Evolutionary conservation across 352 stramenopile species (phyloP).

Genomic region (Pythium phragmiticola): DNA sequence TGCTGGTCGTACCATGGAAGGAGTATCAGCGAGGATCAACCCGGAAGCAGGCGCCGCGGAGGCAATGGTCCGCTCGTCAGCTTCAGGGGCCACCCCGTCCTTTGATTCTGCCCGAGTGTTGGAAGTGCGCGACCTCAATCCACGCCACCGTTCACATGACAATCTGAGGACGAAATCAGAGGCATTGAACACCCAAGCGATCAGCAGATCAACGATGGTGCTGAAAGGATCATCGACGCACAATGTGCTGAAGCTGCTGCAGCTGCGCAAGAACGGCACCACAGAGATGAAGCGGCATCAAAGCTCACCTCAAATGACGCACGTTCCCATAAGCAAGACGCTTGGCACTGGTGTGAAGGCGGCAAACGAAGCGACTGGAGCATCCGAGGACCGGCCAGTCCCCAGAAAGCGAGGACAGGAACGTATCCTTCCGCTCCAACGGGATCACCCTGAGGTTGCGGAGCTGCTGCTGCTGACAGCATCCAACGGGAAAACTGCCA

Average conservation of each 20-base stretch:
- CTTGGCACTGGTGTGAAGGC: background rate
- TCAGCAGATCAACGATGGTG: background rate
- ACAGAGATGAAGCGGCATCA: conserved; percentile 19
- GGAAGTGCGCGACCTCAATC: conserved; percentile 1
- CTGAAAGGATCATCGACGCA: conserved; percentile 25
- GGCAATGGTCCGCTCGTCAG: background rate
- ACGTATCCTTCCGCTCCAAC: conserved; percentile 11
- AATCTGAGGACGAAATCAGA: background rate
- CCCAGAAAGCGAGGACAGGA: background rate
- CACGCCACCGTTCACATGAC: conserved; percentile 4
- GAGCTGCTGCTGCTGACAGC: conserved; percentile 15
- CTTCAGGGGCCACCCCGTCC: background rate
- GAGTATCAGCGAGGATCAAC: background rate
- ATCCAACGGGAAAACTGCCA: background rate
- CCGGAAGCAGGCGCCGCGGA: background rate
- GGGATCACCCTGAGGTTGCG: background rate
- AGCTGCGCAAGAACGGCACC: conserved; percentile 35
- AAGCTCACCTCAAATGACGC: conserved; percentile 18
- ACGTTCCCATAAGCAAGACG: background rate
- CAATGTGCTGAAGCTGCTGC: conserved; percentile 58
- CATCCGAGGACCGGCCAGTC: background rate
- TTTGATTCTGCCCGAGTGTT: background rate
- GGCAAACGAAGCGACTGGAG: background rate
- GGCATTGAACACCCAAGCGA: background rate
- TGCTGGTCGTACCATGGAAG: background rate